A percentile compares a stretch with the other conserved stretches of the same genome.
phyloP scores from a whole-genome alignment of 352 stramenopile genomes.

The Saprolegnia diclina region DNA sequence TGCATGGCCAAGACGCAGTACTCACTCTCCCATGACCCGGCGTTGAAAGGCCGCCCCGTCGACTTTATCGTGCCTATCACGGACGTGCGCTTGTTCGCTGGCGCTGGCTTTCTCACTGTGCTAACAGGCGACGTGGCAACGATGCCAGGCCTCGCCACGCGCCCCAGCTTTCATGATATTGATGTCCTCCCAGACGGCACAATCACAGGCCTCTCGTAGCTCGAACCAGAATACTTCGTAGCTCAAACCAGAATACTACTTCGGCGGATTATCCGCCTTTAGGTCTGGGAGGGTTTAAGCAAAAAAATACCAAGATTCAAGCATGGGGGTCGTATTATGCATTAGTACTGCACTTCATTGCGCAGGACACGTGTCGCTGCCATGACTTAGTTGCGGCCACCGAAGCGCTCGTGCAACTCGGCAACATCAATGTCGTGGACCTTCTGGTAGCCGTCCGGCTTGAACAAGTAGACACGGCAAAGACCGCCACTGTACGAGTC shows the following conservation, averaged over 20 bases:
- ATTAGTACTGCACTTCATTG: too few species aligned
- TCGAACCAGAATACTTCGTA: background rate
- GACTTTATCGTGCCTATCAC: conserved; percentile 92
- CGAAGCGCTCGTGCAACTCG: conserved; percentile 93
- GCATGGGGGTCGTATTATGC: too few species aligned
- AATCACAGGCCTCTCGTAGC: conserved; percentile 94
- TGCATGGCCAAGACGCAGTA: conserved; percentile 99
- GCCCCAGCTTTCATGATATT: conserved; percentile 98
- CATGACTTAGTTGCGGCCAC: conserved; percentile 20
- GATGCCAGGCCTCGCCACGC: conserved; percentile 95
- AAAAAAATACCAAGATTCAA: too few species aligned
- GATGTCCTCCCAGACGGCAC: conserved; percentile 94
- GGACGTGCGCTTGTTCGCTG: conserved; percentile 92
- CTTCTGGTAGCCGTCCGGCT: conserved; percentile 95
- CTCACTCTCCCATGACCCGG: conserved; percentile 93
- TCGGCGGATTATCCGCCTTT: too few species aligned
- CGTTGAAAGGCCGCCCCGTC: conserved; percentile 91
- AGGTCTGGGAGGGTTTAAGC: too few species aligned
- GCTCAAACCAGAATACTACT: too few species aligned
- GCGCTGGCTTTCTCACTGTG: conserved; percentile 94
- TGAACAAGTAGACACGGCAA: conserved; percentile 96
- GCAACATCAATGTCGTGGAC: conserved; percentile 97
- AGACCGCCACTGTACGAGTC: conserved; percentile 98
- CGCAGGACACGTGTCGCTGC: background rate
- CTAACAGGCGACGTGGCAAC: conserved; percentile 98